Conservation (phyloP, 2,329 filamentous ascomycete genomes). For the Sarocladiaceae sp. region DNA sequence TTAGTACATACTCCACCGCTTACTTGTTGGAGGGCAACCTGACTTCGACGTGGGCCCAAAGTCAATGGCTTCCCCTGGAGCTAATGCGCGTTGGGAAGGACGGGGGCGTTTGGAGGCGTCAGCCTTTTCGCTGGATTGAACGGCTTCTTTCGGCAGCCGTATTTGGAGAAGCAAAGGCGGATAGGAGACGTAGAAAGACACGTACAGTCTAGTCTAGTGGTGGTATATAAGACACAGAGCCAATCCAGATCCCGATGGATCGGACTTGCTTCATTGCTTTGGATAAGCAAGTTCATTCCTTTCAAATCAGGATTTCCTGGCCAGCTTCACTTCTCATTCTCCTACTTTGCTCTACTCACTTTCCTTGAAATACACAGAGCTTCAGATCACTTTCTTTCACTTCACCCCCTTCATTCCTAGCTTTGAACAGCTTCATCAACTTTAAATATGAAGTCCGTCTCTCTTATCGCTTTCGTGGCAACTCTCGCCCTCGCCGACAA, state of each 20-base stretch:
- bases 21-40: background rate
- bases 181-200: background rate
- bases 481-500: constrained; percentile 3
- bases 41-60: background rate
- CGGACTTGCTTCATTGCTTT: background rate
- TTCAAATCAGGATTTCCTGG: background rate
- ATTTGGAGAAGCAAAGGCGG: background rate
- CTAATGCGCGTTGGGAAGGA: background rate
- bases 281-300: background rate
- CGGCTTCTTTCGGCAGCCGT: background rate
- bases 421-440: background rate
- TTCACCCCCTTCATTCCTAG: background rate
- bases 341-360: background rate
- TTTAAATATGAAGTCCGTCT: constrained; percentile 14
- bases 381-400: background rate
- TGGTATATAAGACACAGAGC: background rate
- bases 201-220: background rate
- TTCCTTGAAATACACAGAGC: background rate
- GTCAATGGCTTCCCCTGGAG: background rate
- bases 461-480: constrained; percentile 12
- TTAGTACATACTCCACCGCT: background rate
- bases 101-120: background rate
- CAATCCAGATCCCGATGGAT: background rate
- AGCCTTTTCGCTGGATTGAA: background rate
- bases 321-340: background rate